Percentiles rank a stretch among this genome's conserved stretches.
Conservation (phyloP, 352 stramenopile species). For the Phytophthora palmivora region DNA sequence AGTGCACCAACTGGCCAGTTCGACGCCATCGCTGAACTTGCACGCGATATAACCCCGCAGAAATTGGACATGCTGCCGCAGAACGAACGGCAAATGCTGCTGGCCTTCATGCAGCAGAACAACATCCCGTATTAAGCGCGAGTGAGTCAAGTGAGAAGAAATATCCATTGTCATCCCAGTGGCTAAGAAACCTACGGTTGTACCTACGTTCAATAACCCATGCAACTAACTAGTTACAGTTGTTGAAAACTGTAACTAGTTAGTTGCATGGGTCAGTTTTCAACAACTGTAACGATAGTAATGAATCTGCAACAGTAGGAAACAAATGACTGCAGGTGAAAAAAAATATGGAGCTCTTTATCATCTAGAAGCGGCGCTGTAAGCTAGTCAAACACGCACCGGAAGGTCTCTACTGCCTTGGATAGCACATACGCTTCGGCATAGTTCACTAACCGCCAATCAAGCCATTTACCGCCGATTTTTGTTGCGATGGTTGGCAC, state of each 20-base stretch:
- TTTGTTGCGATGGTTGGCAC: constrained; percentile 59
- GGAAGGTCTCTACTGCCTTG: constrained; percentile 22
- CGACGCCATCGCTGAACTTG: constrained; percentile 72
- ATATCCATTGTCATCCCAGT: constrained; percentile 19
- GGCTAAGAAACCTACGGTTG: constrained; percentile 19
- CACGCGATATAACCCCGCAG: constrained; percentile 81
- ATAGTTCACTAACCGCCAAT: constrained; percentile 8
- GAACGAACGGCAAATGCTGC: constrained; percentile 79
- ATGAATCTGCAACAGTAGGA: background rate
- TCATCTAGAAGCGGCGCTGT: constrained; percentile 31
- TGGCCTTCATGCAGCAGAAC: constrained; percentile 87
- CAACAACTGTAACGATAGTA: too few species aligned
- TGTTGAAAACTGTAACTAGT: too few species aligned
- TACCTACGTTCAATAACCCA: background rate
- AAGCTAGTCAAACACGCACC: constrained; percentile 15
- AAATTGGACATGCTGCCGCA: constrained; percentile 83
- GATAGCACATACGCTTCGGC: constrained; percentile 8
- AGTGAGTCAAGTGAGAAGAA: constrained; percentile 11
- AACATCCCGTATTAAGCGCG: constrained; percentile 59
- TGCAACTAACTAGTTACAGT: too few species aligned
- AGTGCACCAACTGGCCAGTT: constrained; percentile 43
- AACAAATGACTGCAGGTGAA: background rate
- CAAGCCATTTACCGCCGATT: constrained; percentile 44
- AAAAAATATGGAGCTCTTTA: constrained; percentile 40
- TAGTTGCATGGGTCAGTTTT: too few species aligned